phyloP scores from a whole-genome alignment of 2,329 filamentous ascomycete genomes.

The Orbilia blumenaviensis region DNA sequence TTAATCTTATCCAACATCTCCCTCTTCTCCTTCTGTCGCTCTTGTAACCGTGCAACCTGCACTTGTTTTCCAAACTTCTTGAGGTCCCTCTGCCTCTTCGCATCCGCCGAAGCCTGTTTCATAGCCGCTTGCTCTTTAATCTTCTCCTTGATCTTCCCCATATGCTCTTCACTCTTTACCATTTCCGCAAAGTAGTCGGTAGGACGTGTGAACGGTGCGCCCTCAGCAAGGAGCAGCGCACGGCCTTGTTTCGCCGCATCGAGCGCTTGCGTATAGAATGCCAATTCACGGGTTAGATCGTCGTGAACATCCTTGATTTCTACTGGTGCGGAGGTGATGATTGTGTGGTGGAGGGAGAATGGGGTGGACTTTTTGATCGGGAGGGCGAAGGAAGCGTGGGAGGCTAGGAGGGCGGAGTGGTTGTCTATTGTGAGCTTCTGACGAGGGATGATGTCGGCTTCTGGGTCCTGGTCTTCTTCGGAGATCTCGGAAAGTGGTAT shows the following conservation, averaged over 20 bases:
- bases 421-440: slow-evolving; percentile 98
- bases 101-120: slow-evolving; percentile 92
- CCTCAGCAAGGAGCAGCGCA: slow-evolving; percentile 78
- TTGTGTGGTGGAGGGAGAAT: slow-evolving; percentile 83
- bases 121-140: slow-evolving; percentile 88
- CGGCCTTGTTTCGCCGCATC: slow-evolving; percentile 79
- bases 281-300: slow-evolving; percentile 88
- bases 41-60: slow-evolving; percentile 93
- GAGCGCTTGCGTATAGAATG: slow-evolving; percentile 90
- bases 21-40: slow-evolving; percentile 89
- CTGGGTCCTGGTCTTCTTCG: slow-evolving; percentile 70
- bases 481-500: slow-evolving; percentile 89
- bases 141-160: slow-evolving; percentile 95
- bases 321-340: slow-evolving; percentile 74
- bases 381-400: slow-evolving; percentile 80
- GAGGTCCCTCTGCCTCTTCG: slow-evolving; percentile 87
- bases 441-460: slow-evolving; percentile 85
- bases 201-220: slow-evolving; percentile 84
- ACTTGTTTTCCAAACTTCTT: slow-evolving; percentile 99
- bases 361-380: slow-evolving; percentile 72
- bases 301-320: slow-evolving; percentile 85
- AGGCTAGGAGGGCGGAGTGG: slow-evolving; percentile 80
- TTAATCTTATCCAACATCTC: slow-evolving; percentile 96
- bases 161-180: slow-evolving; percentile 98
- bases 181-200: slow-evolving; percentile 98